Conservation (phyloP, 495 filamentous ascomycete species). For the Penicillium chermesinum region DNA sequence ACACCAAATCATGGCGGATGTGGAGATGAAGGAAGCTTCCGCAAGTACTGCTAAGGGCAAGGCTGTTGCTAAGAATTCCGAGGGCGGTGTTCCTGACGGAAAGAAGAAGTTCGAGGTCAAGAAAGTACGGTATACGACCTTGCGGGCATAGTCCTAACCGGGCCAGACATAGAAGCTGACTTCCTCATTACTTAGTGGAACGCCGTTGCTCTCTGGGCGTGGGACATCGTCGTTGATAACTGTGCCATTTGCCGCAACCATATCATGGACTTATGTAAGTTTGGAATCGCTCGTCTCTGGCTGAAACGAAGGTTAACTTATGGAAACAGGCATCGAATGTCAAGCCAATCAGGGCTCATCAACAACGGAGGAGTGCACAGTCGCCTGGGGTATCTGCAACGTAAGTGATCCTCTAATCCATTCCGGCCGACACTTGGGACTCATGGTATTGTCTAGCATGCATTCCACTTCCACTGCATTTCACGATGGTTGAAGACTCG, state of each 20-base stretch:
- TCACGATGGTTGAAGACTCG: conserved; percentile 99
- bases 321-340: conserved; percentile 79
- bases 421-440: background rate
- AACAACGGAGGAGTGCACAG: conserved; percentile 95
- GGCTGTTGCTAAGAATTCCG: conserved; percentile 52
- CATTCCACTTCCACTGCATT: conserved; percentile 99
- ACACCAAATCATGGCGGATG: conserved; percentile 98
- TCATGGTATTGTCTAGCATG: conserved; percentile 64
- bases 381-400: conserved; percentile 99
- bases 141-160: conserved; percentile 7
- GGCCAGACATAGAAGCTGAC: conserved; percentile 3
- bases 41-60: conserved; percentile 53
- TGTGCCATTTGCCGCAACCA: conserved; percentile 99
- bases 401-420: conserved; percentile 48
- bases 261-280: conserved; percentile 96
- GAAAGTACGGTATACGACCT: conserved; percentile 61
- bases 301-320: conserved; percentile 2
- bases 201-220: conserved; percentile 97
- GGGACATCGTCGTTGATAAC: conserved; percentile 99
- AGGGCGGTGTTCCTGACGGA: conserved; percentile 51
- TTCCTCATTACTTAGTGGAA: conserved; percentile 76
- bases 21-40: conserved; percentile 89
- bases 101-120: conserved; percentile 98
- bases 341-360: conserved; percentile 99
- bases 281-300: background rate